Percentiles rank a stretch among this genome's conserved stretches.
phyloP scores from a whole-genome alignment of 345 rosid species.

The Hirschfeldia incana region DNA sequence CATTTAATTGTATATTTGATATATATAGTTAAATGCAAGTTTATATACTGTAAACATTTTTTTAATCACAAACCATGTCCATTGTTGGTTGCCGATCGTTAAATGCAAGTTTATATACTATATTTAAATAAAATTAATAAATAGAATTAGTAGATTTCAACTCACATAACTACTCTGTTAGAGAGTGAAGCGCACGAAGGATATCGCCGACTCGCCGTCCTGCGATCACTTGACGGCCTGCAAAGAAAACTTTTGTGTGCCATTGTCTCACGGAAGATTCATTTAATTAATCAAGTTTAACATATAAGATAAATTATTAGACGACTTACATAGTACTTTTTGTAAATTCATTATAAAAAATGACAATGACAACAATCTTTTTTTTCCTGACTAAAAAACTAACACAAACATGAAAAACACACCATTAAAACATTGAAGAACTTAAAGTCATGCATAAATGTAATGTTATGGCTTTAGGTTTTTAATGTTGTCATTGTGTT shows the following conservation, averaged over 20 bases:
- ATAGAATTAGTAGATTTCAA: background rate
- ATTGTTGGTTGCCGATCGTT: conserved; percentile 10
- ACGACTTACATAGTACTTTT: background rate
- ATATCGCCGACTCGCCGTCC: conserved; percentile 44
- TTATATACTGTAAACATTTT: background rate
- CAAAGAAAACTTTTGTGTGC: conserved; percentile 20
- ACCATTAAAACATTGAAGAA: background rate
- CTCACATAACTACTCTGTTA: background rate
- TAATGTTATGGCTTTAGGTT: background rate
- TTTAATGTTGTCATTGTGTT: background rate
- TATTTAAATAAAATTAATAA: background rate
- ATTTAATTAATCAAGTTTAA: background rate
- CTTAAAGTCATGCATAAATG: background rate
- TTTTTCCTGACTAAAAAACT: background rate
- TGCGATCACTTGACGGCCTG: conserved; percentile 14
- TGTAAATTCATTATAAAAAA: background rate
- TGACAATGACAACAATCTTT: background rate
- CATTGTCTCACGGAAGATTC: background rate
- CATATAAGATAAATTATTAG: background rate
- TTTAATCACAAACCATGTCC: conserved; percentile 17
- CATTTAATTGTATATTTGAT: background rate
- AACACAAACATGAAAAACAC: background rate
- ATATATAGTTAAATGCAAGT: background rate
- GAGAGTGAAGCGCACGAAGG: conserved; percentile 42
- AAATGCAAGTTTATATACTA: background rate